Percentiles rank a stretch among this genome's conserved stretches.
Conservation (phyloP, 2,329 filamentous ascomycete genomes). For the Exserohilum turcica region DNA sequence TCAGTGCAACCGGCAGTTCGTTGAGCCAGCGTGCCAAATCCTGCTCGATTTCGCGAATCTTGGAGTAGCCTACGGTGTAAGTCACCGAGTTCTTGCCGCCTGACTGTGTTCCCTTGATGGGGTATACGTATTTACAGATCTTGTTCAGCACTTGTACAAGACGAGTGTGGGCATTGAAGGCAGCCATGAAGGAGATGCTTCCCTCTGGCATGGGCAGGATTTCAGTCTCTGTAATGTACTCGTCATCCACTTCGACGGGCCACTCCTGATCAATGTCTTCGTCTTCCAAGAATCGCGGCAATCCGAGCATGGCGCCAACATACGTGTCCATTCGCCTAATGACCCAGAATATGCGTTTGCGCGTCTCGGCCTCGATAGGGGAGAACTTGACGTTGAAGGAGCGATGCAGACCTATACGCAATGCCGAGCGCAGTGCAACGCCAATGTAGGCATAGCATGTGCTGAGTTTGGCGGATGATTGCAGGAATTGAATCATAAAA, state of each 20-base stretch:
- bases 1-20: conserved; percentile 73
- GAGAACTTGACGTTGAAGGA: conserved; percentile 54
- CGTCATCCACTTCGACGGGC: conserved; percentile 56
- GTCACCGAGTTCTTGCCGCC: conserved; percentile 52
- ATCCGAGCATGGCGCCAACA: conserved; percentile 56
- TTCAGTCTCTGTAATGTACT: conserved; percentile 56
- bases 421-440: conserved; percentile 56
- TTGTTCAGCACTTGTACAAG: conserved; percentile 64
- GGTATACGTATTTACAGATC: conserved; percentile 68
- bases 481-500: conserved; percentile 60
- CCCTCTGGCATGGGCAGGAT: conserved; percentile 61
- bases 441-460: conserved; percentile 60
- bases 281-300: conserved; percentile 56
- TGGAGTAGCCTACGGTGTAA: conserved; percentile 67
- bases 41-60: conserved; percentile 67
- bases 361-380: conserved; percentile 55
- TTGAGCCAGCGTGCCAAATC: conserved; percentile 69
- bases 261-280: conserved; percentile 57
- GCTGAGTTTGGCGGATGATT: conserved; percentile 58
- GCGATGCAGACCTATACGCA: conserved; percentile 59
- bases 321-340: conserved; percentile 59
- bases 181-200: conserved; percentile 62
- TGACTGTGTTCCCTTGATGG: conserved; percentile 58
- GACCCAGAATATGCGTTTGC: conserved; percentile 59
- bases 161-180: conserved; percentile 64